phyloP scores from a whole-genome alignment of 176 grass and related monocot genomes.

The Hordeum vulgare region DNA sequence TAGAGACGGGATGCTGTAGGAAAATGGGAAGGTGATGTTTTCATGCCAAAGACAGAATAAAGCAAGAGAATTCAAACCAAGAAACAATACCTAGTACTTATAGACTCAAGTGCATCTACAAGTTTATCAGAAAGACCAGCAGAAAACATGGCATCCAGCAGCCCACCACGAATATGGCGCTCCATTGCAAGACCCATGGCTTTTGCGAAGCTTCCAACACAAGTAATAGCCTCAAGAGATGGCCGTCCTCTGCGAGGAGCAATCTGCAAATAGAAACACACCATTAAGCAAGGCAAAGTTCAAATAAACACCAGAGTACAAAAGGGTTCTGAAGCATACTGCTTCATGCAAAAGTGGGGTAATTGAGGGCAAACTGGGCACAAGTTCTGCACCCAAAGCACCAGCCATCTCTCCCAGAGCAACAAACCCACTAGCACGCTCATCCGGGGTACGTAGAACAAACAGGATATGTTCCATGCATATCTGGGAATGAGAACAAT shows the following conservation, averaged over 20 bases:
- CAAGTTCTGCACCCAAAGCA: slow-evolving; percentile 82
- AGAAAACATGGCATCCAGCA: slow-evolving; percentile 87
- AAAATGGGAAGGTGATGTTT: slow-evolving; percentile 21
- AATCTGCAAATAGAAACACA: slow-evolving; percentile 52
- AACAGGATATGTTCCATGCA: slow-evolving; percentile 99
- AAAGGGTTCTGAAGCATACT: slow-evolving; percentile 44
- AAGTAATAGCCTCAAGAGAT: slow-evolving; percentile 91
- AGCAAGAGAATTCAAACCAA: neutral
- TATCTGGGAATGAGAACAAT: slow-evolving; percentile 47
- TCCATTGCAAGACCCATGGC: slow-evolving; percentile 94
- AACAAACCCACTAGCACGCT: slow-evolving; percentile 91
- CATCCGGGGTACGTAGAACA: slow-evolving; percentile 85
- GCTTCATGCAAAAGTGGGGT: slow-evolving; percentile 81
- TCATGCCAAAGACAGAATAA: slow-evolving; percentile 18
- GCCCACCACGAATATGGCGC: slow-evolving; percentile 72
- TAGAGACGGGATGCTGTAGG: slow-evolving; percentile 77
- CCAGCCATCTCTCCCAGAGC: slow-evolving; percentile 98
- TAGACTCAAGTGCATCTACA: slow-evolving; percentile 74
- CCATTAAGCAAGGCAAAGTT: slow-evolving; percentile 17
- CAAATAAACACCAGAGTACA: slow-evolving; percentile 20
- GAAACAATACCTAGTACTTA: slow-evolving; percentile 59
- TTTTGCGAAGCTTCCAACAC: slow-evolving; percentile 90
- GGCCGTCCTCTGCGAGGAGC: slow-evolving; percentile 90
- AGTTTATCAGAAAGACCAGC: slow-evolving; percentile 78
- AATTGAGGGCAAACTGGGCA: slow-evolving; percentile 81